Conservation (phyloP, 768 basidiomycete genomes). For the Collybia sp. region DNA sequence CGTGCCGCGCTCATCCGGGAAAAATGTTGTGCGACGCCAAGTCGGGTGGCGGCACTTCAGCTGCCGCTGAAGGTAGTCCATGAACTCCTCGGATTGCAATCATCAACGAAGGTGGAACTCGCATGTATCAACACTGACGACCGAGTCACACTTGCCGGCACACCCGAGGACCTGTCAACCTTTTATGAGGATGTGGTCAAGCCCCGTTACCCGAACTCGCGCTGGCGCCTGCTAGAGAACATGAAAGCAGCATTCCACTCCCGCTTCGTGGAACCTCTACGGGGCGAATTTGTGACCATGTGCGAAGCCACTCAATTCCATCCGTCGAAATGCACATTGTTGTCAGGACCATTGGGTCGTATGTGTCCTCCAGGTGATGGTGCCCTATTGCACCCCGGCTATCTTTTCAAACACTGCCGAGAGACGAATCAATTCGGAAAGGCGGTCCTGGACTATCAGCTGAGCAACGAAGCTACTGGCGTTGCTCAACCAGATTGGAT, state of each 20-base stretch:
- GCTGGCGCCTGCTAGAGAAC: constrained; percentile 3
- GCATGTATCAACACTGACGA: constrained; percentile 4
- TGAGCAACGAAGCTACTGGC: background rate
- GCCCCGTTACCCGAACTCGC: background rate
- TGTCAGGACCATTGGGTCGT: constrained; percentile 1
- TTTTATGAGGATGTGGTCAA: constrained; percentile 1
- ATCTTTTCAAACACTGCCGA: constrained; percentile 2
- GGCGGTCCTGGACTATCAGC: constrained; percentile 1
- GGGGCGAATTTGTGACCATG: background rate
- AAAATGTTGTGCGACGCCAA: background rate
- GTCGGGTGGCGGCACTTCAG: constrained; percentile 3
- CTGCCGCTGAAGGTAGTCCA: constrained; percentile 1
- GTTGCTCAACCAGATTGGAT: constrained; percentile 3
- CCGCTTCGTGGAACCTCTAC: constrained; percentile 1
- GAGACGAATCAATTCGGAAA: constrained; percentile 4
- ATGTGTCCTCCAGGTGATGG: constrained; percentile 1
- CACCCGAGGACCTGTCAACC: background rate
- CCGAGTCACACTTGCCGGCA: constrained; percentile 1
- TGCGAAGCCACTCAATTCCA: constrained; percentile 1
- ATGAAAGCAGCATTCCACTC: constrained; percentile 5
- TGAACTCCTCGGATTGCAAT: background rate
- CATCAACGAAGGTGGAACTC: background rate
- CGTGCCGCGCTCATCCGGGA: constrained; percentile 3
- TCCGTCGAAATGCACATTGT: background rate
- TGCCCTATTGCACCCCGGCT: background rate